Evolutionary conservation across 2,329 filamentous ascomycete species (phyloP), one percentile per base, ranked within the genome.

Genomic region (Arthrobotrys iridis): DNA sequence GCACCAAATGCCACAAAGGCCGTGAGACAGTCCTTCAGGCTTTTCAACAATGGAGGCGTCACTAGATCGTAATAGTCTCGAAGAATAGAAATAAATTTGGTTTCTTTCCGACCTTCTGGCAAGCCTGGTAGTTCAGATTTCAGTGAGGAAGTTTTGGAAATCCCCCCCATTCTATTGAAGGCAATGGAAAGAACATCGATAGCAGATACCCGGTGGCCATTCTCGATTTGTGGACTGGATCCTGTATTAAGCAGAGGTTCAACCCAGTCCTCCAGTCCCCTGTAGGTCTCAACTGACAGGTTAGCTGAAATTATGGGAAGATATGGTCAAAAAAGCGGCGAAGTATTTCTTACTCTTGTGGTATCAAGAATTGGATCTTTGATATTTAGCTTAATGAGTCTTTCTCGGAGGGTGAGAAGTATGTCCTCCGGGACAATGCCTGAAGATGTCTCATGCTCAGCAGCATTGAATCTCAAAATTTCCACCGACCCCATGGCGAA

Each of bases 61-160:
- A 63, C 71, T 52, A 64, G 71, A 35, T 75, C 71, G 30, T 64
- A 75, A 40, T 67, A 75, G n/a, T 75, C 71, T 45, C 71, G 45
- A 37, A 75, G 68, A 7, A 64, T 24, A 26, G 46, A 45, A 1
- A 68, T 11, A 52, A 43, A 75, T 35, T 37, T 18, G 13, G 15
- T 26, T 6, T 41, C 52, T 18, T 33, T 58, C 3, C 41, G 11
- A 10, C n/a, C 4, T 5, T 48, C 26, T 2, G 26, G 5, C 4
- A 15, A n/a, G 5, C 0, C 15, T 5, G 22, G n/a, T n/a, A n/a
- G 2, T 18, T 33, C 35, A 6, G 40, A 11, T n/a, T 63, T 59
- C 4, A n/a, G 5, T 8, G 57, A 45, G 5, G 35, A 22, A 4
- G 18, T 18, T 43, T 68, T 75, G 18, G n/a, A 40, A 7, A 68